A percentile compares a stretch with the other conserved stretches of the same genome.
Conservation (phyloP, 2,329 filamentous ascomycete genomes). For the Colletotrichum magnum region DNA sequence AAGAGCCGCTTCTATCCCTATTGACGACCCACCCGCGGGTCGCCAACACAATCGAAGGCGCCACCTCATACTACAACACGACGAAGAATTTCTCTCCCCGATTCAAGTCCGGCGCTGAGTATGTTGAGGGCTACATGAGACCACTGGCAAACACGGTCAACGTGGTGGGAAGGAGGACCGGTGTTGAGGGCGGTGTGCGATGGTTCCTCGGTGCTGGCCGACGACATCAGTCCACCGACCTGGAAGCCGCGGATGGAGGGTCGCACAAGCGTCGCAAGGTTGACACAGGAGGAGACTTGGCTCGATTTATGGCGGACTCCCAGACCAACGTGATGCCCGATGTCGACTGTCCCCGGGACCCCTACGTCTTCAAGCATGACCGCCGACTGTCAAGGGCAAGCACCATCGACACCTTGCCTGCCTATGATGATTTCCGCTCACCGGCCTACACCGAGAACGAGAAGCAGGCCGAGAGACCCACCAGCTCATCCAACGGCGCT, state of each 20-base stretch:
- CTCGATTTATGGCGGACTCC: constrained; percentile 36
- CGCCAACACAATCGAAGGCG: constrained; percentile 86
- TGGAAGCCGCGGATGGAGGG: constrained; percentile 59
- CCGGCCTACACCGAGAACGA: constrained; percentile 79
- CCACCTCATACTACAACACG: constrained; percentile 86
- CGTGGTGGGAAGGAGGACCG: constrained; percentile 85
- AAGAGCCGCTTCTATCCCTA: constrained; percentile 87
- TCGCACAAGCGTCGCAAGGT: constrained; percentile 73
- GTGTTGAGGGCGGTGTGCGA: constrained; percentile 87
- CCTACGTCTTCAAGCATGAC: constrained; percentile 49
- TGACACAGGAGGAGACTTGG: constrained; percentile 55
- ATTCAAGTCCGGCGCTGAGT: constrained; percentile 90
- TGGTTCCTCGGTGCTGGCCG: constrained; percentile 81
- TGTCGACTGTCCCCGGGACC: constrained; percentile 42
- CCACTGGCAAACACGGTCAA: constrained; percentile 90
- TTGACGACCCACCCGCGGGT: constrained; percentile 91
- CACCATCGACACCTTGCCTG: constrained; percentile 82
- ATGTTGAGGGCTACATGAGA: constrained; percentile 89
- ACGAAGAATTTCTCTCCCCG: constrained; percentile 93
- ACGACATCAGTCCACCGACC: constrained; percentile 64
- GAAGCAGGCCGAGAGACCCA: constrained; percentile 47
- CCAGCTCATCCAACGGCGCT: constrained; percentile 49
- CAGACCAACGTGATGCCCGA: constrained; percentile 39
- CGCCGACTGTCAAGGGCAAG: constrained; percentile 76
- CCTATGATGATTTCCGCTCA: constrained; percentile 84